A percentile compares a stretch with the other conserved stretches of the same genome.
Evolutionary conservation across 495 filamentous ascomycete genomes (phyloP).

Genomic region (Daldinia childiae): DNA sequence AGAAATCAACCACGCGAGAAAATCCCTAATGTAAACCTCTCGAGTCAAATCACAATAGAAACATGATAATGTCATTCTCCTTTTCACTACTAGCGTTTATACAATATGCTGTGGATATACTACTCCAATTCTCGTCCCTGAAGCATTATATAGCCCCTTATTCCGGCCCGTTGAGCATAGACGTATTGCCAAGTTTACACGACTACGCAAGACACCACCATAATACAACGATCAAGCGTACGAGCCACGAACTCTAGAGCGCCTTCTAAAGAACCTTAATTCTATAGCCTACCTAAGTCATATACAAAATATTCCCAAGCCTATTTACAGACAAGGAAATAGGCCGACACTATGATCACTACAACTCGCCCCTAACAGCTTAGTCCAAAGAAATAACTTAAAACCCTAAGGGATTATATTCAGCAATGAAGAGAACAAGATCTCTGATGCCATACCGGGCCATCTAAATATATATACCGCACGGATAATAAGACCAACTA

Average conservation of each 20-base stretch:
- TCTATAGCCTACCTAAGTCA: too few species aligned
- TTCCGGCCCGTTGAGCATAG: neutral
- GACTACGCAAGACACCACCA: neutral
- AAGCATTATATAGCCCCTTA: neutral
- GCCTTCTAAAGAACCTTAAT: too few species aligned
- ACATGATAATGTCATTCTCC: neutral
- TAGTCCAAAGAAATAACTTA: too few species aligned
- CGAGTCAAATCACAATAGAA: neutral
- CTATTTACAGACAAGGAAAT: too few species aligned
- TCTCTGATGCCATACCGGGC: neutral
- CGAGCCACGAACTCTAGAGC: too few species aligned
- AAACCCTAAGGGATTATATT: too few species aligned
- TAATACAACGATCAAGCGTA: too few species aligned
- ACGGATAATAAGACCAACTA: neutral
- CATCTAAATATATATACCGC: neutral
- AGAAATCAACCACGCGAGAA: conserved; percentile 7
- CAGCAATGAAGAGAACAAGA: too few species aligned
- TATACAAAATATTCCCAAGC: too few species aligned
- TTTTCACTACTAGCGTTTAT: neutral
- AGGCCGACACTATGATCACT: too few species aligned
- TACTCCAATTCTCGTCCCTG: too few species aligned
- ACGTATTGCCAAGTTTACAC: neutral
- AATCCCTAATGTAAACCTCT: neutral
- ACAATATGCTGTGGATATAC: neutral
- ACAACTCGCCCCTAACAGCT: too few species aligned